phyloP scores from a whole-genome alignment of 148 eudicot species.

The Rhododendron molle region DNA sequence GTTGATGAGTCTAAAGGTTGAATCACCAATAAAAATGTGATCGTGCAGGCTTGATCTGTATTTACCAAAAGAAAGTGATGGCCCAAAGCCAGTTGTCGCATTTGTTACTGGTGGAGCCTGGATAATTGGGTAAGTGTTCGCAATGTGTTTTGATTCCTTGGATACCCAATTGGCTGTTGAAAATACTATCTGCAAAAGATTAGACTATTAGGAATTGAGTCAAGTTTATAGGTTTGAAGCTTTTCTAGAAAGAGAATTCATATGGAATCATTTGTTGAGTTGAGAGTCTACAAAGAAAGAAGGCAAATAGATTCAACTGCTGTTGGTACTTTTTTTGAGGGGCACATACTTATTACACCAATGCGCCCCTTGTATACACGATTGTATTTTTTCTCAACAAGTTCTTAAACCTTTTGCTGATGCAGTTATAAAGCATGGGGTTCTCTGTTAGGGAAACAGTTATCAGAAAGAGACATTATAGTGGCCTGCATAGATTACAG shows the following conservation, averaged over 20 bases:
- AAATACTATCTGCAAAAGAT: neutral
- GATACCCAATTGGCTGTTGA: neutral
- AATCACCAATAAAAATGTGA: constrained; percentile 9
- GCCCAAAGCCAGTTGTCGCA: constrained; percentile 65
- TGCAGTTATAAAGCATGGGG: constrained; percentile 85
- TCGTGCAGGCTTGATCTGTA: constrained; percentile 62
- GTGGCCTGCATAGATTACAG: constrained; percentile 90
- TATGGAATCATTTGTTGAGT: neutral
- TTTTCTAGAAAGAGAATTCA: neutral
- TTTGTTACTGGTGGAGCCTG: constrained; percentile 77
- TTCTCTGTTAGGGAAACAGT: constrained; percentile 65
- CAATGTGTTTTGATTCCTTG: neutral
- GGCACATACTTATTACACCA: neutral
- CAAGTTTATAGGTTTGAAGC: neutral
- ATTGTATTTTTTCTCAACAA: neutral
- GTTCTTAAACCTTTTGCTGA: constrained; percentile 14
- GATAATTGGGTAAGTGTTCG: constrained; percentile 55
- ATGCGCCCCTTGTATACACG: neutral
- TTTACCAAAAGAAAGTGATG: constrained; percentile 44
- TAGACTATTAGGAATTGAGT: neutral
- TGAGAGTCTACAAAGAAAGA: neutral
- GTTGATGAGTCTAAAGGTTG: neutral
- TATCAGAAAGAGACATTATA: constrained; percentile 64
- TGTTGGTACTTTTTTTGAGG: neutral
- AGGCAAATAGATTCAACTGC: neutral